These are phyloP conservation scores for Trichoderma simmonsii DNA, from an alignment of 2,329 filamentous ascomycete genomes.

Conservation along the genomic window DNA sequence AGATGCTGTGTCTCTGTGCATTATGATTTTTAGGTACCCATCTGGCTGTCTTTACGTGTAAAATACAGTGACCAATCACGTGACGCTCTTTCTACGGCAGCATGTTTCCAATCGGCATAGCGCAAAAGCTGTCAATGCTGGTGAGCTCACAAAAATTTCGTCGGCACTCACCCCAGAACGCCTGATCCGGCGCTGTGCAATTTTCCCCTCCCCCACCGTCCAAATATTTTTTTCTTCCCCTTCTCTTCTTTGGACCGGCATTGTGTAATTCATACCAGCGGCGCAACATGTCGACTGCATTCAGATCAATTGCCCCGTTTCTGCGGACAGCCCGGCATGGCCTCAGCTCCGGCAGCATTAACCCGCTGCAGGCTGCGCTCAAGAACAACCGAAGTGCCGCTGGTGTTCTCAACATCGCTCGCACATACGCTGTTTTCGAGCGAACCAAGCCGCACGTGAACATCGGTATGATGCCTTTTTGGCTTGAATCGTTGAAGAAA, in stretches of 20 bases:
- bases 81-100: not conserved
- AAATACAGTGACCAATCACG: slow-evolving; percentile 2
- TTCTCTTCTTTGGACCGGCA: slow-evolving; percentile 28
- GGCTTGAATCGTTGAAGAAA: not conserved
- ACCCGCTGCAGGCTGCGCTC: slow-evolving; percentile 72
- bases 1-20: not conserved
- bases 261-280: slow-evolving; percentile 26
- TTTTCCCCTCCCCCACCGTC: slow-evolving; percentile 21
- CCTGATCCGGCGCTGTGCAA: slow-evolving; percentile 22
- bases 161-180: slow-evolving; percentile 25
- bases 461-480: slow-evolving; percentile 64
- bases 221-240: slow-evolving; percentile 13
- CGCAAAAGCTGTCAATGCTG: slow-evolving; percentile 15
- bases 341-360: slow-evolving; percentile 65
- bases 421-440: slow-evolving; percentile 71
- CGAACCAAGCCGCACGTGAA: slow-evolving; percentile 97
- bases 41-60: not conserved
- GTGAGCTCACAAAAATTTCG: slow-evolving; percentile 39
- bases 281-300: slow-evolving; percentile 72
- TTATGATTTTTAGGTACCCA: not conserved
- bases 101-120: not conserved
- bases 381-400: slow-evolving; percentile 57
- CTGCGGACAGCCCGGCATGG: slow-evolving; percentile 77
- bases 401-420: slow-evolving; percentile 62
- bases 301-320: slow-evolving; percentile 74